phyloP scores from a whole-genome alignment of 2,329 filamentous ascomycete species.

The Talaromyces sp. region DNA sequence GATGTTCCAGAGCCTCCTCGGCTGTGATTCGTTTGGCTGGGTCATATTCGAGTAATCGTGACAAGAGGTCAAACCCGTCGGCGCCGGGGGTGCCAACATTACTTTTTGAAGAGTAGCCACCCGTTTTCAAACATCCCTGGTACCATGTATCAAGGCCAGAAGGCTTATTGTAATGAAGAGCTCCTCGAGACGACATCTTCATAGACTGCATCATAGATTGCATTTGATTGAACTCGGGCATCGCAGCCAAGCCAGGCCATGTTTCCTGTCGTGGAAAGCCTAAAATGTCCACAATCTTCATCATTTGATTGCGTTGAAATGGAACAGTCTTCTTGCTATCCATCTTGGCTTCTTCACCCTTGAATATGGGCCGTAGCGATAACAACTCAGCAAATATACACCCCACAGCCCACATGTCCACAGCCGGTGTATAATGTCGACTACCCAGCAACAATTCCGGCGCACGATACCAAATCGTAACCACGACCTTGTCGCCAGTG shows the following conservation, averaged over 20 bases:
- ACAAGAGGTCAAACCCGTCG: conserved; percentile 78
- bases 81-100: conserved; percentile 58
- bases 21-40: conserved; percentile 84
- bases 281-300: conserved; percentile 96
- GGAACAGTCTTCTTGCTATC: conserved; percentile 96
- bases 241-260: conserved; percentile 79
- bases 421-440: conserved; percentile 93
- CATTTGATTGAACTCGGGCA: conserved; percentile 82
- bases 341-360: conserved; percentile 98
- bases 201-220: conserved; percentile 43
- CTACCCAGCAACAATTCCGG: conserved; percentile 89
- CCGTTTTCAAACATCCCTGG: conserved; percentile 64
- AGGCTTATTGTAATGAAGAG: conserved; percentile 51
- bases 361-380: conserved; percentile 89
- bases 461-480: conserved; percentile 98
- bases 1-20: conserved; percentile 80
- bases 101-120: conserved; percentile 49
- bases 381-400: conserved; percentile 97
- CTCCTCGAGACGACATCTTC: conserved; percentile 32
- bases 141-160: conserved; percentile 75
- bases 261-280: conserved; percentile 82
- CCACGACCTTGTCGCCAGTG: conserved; percentile 93
- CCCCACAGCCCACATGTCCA: conserved; percentile 96
- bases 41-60: conserved; percentile 85
- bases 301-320: conserved; percentile 98